Evolutionary conservation across 176 grass and related monocot species (phyloP), one percentile per base, ranked within the genome.

Genomic region (Cenchrus americanus): DNA sequence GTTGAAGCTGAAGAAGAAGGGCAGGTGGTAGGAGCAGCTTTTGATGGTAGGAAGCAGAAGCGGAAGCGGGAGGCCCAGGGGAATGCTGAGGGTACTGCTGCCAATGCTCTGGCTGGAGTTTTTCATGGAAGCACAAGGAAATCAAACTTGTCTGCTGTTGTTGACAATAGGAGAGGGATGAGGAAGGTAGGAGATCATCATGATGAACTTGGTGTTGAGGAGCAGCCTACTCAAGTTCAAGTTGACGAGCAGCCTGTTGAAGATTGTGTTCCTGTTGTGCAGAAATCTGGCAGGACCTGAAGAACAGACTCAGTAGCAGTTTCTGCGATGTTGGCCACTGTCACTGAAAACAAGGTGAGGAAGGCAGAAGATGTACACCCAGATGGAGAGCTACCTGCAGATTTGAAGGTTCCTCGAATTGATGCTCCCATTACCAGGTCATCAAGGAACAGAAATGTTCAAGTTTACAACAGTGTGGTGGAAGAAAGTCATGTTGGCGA

Each of bases 61-160:
- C 60, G 18, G 51, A 84, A 80, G 69, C 60, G 13, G 27, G 74
- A 32, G 26, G 8, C 61, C 41, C 71, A 62, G 50, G 60, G 67
- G 24, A 30, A 50, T 57, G 7, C 15, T 0, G 60, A 79, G 24
- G 14, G 23, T 79, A 10, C 8, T 40, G 26, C 62, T 80, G 59
- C 34, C 41, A 67, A 49, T 60, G 43, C 15, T 52, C 26, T 41
- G 5, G 58, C 18, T 66, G 77, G 51, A 78, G 57, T 67, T 76
- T 77, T 55, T 76, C 30, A 41, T 63, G 84, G 80, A 61, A 89
- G 70, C 34, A 82, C n/a, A 2, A 78, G 76, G 76, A 79, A 63
- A 24, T 67, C 55, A 8, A 46, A 12, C 4, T 82, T 66, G 18
- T 27, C 32, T 17, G 12, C 83, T 42, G 51, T 75, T 78, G 59